Conservation (phyloP, 2,329 filamentous ascomycete species). For the Sphaerulina musiva region DNA sequence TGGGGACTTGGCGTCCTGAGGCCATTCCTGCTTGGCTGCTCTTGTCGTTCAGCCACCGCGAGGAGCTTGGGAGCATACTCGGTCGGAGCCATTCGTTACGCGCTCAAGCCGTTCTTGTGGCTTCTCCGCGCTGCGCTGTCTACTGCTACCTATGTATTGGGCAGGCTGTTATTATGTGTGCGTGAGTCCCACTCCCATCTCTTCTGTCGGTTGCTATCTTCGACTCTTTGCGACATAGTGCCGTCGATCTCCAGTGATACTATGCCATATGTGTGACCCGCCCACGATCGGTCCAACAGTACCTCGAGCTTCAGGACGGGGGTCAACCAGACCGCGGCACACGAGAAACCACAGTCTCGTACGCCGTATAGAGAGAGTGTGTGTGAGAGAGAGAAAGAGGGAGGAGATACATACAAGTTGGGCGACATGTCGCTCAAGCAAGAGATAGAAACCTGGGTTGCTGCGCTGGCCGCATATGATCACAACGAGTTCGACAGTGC, state of each 20-base stretch:
- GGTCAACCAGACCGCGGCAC: constrained; percentile 5
- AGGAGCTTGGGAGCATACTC: constrained; percentile 2
- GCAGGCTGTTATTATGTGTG: constrained; percentile 6
- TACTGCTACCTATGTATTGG: constrained; percentile 10
- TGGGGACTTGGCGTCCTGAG: not conserved
- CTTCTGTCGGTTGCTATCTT: constrained; percentile 1
- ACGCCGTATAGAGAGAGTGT: not conserved
- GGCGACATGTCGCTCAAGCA: constrained; percentile 46
- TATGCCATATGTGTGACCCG: constrained; percentile 13
- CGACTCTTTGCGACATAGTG: not conserved
- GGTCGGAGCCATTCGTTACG: constrained; percentile 23
- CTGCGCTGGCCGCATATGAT: constrained; percentile 85
- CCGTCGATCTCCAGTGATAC: constrained; percentile 17
- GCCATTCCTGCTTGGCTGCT: constrained; percentile 9
- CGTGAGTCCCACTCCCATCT: constrained; percentile 14
- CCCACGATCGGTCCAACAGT: constrained; percentile 7
- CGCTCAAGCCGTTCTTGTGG: constrained; percentile 13
- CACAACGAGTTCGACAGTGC: constrained; percentile 95
- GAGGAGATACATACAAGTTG: not conserved
- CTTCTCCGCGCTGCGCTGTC: not conserved
- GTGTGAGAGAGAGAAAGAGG: too few species aligned
- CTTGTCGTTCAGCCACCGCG: constrained; percentile 16
- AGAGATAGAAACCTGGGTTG: constrained; percentile 99
- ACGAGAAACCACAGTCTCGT: constrained; percentile 3
- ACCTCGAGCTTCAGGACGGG: constrained; percentile 14